These are phyloP conservation scores for Vachellia pachyceras DNA, from an alignment of 306 rosid genomes.

Conservation along the genomic window DNA sequence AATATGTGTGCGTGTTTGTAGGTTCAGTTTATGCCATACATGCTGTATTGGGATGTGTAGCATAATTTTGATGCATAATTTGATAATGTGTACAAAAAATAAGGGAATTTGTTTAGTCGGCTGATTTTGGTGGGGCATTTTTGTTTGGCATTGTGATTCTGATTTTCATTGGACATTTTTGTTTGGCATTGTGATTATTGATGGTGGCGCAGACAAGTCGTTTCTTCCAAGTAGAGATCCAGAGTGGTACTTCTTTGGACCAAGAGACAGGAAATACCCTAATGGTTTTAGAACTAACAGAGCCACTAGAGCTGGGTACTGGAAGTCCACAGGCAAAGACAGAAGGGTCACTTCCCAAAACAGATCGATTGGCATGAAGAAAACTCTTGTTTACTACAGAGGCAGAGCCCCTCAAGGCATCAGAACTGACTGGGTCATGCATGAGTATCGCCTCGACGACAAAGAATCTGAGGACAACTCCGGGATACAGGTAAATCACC, in stretches of 20 bases:
- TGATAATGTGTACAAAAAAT: not conserved
- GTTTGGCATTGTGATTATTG: not conserved
- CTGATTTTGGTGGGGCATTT: not conserved
- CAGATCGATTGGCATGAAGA: slow-evolving; percentile 96
- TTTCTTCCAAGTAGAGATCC: slow-evolving; percentile 97
- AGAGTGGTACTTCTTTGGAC: slow-evolving; percentile 99
- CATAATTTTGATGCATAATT: not conserved
- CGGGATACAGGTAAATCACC: slow-evolving; percentile 65
- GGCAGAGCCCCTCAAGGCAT: slow-evolving; percentile 99
- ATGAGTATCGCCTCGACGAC: slow-evolving; percentile 95
- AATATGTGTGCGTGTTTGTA: not conserved
- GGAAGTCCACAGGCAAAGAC: slow-evolving; percentile 98
- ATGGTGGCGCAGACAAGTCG: slow-evolving; percentile 68
- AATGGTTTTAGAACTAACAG: slow-evolving; percentile 95
- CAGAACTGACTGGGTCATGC: slow-evolving; percentile 98
- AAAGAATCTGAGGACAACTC: slow-evolving; percentile 35
- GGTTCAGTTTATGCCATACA: not conserved
- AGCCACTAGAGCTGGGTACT: slow-evolving; percentile 96
- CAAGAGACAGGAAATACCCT: slow-evolving; percentile 89
- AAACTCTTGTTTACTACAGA: slow-evolving; percentile 88
- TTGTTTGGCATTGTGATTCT: no score
- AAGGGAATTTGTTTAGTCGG: slow-evolving; percentile 23
- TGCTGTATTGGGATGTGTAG: not conserved
- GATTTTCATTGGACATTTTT: slow-evolving; percentile 25
- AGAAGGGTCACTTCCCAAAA: slow-evolving; percentile 72